Conservation (phyloP, 208 protist genomes). For the Trichomonas vaginalis region DNA sequence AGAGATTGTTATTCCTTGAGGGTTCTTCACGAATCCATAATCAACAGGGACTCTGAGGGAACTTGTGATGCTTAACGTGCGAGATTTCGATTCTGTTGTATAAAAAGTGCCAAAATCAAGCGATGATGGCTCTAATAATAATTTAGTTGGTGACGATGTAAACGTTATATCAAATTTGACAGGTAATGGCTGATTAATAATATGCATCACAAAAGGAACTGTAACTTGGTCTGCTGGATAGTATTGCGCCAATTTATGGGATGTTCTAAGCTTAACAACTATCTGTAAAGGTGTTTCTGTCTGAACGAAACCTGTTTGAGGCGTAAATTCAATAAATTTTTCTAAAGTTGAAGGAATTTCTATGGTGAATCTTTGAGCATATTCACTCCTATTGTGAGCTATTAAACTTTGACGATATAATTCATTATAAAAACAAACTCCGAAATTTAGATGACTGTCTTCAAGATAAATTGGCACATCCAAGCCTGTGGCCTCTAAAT, state of each 20-base stretch:
- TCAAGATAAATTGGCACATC: constrained; percentile 6
- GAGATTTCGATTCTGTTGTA: neutral
- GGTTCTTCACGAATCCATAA: neutral
- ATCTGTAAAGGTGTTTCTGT: neutral
- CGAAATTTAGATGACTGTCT: neutral
- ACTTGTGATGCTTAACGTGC: neutral
- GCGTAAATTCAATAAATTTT: neutral
- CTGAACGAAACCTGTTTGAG: neutral
- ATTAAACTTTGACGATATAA: neutral
- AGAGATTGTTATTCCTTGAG: neutral
- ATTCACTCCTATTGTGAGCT: neutral
- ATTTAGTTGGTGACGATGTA: neutral
- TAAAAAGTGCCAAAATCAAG: constrained; percentile 13
- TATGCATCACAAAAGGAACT: neutral
- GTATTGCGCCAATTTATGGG: neutral
- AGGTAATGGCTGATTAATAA: neutral
- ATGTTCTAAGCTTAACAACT: neutral
- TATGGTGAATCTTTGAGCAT: neutral
- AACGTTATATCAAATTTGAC: neutral
- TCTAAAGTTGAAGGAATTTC: neutral
- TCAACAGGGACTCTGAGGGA: neutral
- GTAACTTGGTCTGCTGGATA: neutral
- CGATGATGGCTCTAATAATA: neutral
- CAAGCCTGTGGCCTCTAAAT: neutral
- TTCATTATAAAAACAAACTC: constrained; percentile 7